phyloP scores from a whole-genome alignment of 2,329 filamentous ascomycete genomes.

The Claviceps maximensis region DNA sequence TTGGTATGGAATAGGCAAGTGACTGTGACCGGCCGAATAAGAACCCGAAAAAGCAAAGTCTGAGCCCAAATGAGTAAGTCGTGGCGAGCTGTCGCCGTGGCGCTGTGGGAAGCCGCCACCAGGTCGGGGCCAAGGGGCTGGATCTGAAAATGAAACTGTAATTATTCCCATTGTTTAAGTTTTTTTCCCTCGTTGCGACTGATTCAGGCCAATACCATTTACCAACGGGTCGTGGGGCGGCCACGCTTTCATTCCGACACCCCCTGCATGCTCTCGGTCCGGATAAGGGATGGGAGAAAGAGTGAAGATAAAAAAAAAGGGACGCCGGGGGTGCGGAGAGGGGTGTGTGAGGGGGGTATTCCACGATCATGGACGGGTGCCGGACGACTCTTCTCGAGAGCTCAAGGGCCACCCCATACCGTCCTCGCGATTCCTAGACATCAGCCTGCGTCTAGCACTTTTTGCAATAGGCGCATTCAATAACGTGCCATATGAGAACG shows the following conservation, averaged over 20 bases:
- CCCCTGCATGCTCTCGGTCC: neutral
- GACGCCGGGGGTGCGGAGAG: neutral
- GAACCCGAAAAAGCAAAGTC: neutral
- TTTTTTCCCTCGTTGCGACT: neutral
- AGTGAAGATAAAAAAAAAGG: neutral
- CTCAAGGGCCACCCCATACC: neutral
- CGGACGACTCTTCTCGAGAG: neutral
- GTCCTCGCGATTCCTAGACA: neutral
- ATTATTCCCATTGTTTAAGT: neutral
- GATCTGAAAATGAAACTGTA: neutral
- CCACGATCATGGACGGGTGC: neutral
- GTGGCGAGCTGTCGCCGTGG: neutral
- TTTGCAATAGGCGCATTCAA: too few species aligned
- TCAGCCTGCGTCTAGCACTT: neutral
- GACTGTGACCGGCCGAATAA: neutral
- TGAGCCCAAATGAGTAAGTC: neutral
- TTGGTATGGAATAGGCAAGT: neutral
- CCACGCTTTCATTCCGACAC: conserved; percentile 4
- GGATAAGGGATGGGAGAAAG: neutral
- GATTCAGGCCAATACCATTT: neutral
- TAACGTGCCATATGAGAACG: too few species aligned
- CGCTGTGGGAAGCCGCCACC: neutral
- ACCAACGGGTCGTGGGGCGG: neutral
- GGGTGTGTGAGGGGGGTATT: neutral
- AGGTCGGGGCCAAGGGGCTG: conserved; percentile 3